Conservation (phyloP, 257 asterid species). For the Orobanche coerulescens region DNA sequence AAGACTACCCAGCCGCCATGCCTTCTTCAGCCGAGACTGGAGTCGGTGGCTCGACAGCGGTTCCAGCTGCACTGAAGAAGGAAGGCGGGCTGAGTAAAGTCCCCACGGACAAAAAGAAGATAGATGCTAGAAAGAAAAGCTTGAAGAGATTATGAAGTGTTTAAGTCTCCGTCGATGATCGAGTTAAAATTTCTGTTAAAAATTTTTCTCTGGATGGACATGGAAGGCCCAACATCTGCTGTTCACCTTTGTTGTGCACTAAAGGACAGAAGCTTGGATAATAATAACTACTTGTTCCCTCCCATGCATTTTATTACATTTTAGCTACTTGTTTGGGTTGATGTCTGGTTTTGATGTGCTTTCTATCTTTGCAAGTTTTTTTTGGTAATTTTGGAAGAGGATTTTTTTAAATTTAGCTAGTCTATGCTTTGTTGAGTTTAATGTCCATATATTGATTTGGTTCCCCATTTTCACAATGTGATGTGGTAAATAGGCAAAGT, state of each 20-base stretch:
- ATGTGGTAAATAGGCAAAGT: no score
- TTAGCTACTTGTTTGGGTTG: not conserved
- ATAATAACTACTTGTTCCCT: not conserved
- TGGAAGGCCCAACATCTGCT: no score
- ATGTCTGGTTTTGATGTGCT: not conserved
- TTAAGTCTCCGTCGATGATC: not conserved
- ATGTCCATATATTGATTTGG: no score
- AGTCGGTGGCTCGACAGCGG: slow-evolving; percentile 44
- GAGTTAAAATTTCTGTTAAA: not conserved
- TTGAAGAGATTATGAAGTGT: slow-evolving; percentile 62
- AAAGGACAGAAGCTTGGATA: not conserved
- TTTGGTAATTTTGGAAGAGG: no score
- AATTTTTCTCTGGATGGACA: not conserved
- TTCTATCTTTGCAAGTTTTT: no score
- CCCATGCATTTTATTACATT: not conserved
- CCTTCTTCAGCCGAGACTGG: slow-evolving; percentile 26
- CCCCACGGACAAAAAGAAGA: slow-evolving; percentile 73
- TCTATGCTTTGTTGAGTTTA: no score
- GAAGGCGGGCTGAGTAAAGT: slow-evolving; percentile 48
- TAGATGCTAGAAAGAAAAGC: slow-evolving; percentile 90
- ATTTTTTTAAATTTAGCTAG: no score
- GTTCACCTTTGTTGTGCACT: not conserved
- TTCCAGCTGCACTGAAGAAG: slow-evolving; percentile 48
- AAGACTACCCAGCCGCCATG: slow-evolving; percentile 31
- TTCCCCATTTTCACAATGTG: no score